Conservation (phyloP, 805 yeast genomes). For the Zygosaccharomyces siamensis region DNA sequence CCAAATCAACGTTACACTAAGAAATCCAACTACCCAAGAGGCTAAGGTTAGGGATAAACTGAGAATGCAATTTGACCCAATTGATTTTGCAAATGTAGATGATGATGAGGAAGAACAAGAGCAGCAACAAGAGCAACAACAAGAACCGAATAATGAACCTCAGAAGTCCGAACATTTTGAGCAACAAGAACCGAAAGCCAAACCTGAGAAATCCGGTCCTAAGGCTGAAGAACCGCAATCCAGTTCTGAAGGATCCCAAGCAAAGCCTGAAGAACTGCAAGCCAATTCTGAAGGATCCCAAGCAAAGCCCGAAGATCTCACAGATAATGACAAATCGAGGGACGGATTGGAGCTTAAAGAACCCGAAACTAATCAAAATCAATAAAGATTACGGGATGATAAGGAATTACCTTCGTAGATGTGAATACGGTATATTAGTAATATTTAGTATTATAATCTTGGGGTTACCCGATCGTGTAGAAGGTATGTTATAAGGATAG, state of each 20-base stretch:
- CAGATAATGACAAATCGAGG: neutral
- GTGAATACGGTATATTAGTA: neutral
- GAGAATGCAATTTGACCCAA: constrained; percentile 64
- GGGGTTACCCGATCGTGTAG: neutral
- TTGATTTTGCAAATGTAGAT: constrained; percentile 46
- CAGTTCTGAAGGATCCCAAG: neutral
- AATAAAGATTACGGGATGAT: neutral
- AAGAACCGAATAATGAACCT: neutral
- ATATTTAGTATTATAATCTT: neutral
- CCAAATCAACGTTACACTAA: constrained; percentile 48
- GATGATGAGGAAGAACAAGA: constrained; percentile 24
- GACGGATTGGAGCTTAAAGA: neutral
- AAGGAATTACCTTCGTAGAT: neutral
- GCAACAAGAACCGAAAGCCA: no score
- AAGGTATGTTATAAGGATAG: neutral
- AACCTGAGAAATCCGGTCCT: neutral
- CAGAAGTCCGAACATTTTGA: neutral
- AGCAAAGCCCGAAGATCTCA: neutral
- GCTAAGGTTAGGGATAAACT: constrained; percentile 50
- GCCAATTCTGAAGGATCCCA: neutral
- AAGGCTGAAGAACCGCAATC: no score
- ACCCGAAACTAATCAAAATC: neutral
- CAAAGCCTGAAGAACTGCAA: neutral
- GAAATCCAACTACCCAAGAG: constrained; percentile 62
- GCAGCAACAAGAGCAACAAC: constrained; percentile 5